phyloP scores from a whole-genome alignment of 108 stramenopile genomes.

The Skeletonema marinoi region DNA sequence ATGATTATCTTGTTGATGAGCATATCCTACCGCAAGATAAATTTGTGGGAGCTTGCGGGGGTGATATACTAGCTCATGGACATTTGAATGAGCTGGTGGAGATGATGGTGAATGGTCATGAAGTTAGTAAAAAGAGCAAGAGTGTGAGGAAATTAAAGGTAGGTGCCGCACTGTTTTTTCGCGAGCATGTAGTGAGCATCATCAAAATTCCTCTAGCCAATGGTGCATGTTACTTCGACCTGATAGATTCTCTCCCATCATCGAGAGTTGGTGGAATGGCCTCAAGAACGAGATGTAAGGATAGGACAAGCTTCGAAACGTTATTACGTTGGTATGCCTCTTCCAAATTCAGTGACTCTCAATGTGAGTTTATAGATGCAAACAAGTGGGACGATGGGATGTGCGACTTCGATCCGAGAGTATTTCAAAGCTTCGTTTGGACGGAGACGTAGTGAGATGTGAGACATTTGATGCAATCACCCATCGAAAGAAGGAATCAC shows the following conservation, averaged over 20 bases:
- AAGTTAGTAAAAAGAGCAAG: constrained; percentile 47
- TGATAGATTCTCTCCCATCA: constrained; percentile 82
- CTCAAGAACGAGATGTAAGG: constrained; percentile 79
- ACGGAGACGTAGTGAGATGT: constrained; percentile 21
- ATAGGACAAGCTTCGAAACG: constrained; percentile 55
- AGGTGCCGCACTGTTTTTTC: constrained; percentile 84
- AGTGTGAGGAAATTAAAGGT: constrained; percentile 49
- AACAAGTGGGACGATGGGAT: constrained; percentile 86
- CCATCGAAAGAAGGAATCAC: no score
- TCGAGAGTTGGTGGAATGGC: constrained; percentile 49
- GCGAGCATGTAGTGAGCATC: constrained; percentile 89
- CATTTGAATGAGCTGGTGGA: constrained; percentile 66
- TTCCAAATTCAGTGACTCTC: constrained; percentile 72
- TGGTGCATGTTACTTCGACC: constrained; percentile 64
- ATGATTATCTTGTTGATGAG: constrained; percentile 88
- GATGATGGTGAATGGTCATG: constrained; percentile 42
- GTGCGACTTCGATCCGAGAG: constrained; percentile 91
- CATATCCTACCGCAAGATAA: constrained; percentile 76
- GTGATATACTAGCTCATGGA: constrained; percentile 66
- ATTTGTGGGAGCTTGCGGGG: constrained; percentile 87
- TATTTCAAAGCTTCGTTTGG: constrained; percentile 94
- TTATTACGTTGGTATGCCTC: constrained; percentile 75
- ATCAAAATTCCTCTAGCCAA: constrained; percentile 72
- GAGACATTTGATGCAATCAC: no score
- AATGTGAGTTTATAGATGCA: constrained; percentile 76